These are phyloP conservation scores for Fusarium coicis DNA, from an alignment of 2,329 filamentous ascomycete genomes.

Conservation along the genomic window DNA sequence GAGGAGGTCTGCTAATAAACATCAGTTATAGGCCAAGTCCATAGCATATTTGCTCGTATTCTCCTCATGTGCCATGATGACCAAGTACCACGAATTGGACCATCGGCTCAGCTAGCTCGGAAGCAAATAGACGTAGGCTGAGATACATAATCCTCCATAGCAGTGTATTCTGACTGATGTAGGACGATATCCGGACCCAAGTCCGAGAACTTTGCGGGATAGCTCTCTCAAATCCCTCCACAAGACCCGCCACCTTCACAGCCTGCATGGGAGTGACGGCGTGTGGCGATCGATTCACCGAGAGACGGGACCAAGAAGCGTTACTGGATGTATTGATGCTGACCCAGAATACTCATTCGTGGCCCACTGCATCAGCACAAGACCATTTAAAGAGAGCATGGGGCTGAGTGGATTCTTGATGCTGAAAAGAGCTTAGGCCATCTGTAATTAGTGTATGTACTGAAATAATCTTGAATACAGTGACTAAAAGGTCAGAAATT, in stretches of 20 bases:
- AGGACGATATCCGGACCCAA: slow-evolving; percentile 55
- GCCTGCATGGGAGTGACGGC: slow-evolving; percentile 64
- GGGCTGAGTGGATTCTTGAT: slow-evolving; percentile 53
- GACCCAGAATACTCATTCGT: slow-evolving; percentile 62
- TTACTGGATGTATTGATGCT: slow-evolving; percentile 58
- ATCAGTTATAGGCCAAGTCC: slow-evolving; percentile 67
- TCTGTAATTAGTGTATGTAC: not conserved
- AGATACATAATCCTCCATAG: rapidly evolving
- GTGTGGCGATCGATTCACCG: slow-evolving; percentile 61
- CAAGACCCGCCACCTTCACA: slow-evolving; percentile 66
- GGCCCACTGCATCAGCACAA: slow-evolving; percentile 62
- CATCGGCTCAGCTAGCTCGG: slow-evolving; percentile 44
- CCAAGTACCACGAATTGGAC: slow-evolving; percentile 62
- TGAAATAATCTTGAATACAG: too few relatives aligned
- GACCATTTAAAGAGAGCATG: slow-evolving; percentile 60
- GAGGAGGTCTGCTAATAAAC: not conserved
- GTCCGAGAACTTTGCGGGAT: slow-evolving; percentile 64
- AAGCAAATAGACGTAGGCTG: slow-evolving; percentile 49
- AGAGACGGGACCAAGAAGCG: slow-evolving; percentile 58
- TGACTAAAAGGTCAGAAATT: too few relatives aligned
- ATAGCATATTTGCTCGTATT: slow-evolving; percentile 67
- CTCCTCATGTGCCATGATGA: slow-evolving; percentile 67
- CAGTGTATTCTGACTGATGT: slow-evolving; percentile 42
- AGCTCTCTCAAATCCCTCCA: slow-evolving; percentile 65
- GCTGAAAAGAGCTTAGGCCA: too few relatives aligned